These are phyloP conservation scores for Cryphonectria naterciae DNA, from an alignment of 2,329 filamentous ascomycete species.

Conservation along the genomic window DNA sequence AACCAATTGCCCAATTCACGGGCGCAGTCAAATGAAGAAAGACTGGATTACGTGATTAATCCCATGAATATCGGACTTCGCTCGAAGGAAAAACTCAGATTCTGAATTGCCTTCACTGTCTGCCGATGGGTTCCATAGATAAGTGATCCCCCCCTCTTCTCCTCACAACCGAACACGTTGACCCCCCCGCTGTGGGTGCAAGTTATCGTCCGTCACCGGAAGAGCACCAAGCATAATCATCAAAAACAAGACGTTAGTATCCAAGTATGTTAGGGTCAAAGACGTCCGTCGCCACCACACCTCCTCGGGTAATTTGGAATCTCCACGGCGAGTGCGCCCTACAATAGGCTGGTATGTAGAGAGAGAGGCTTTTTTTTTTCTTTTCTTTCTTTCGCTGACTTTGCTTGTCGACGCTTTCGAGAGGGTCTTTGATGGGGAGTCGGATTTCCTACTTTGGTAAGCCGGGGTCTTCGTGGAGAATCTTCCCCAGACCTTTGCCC, in stretches of 20 bases:
- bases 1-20: background rate
- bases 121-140: background rate
- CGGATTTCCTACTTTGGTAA: conserved; percentile 11
- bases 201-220: conserved; percentile 3
- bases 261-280: background rate
- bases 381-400: too few relatives aligned
- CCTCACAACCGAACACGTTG: conserved; percentile 5
- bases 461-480: conserved; percentile 1
- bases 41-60: background rate
- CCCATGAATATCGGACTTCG: background rate
- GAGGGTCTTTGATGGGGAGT: background rate
- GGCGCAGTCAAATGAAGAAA: background rate
- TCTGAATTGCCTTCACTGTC: background rate
- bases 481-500: conserved; percentile 12
- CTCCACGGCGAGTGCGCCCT: background rate
- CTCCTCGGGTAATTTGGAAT: background rate
- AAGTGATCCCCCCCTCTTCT: background rate
- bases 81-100: too few relatives aligned
- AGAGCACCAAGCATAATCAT: background rate
- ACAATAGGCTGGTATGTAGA: too few relatives aligned
- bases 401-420: background rate
- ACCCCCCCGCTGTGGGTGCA: background rate
- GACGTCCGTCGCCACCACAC: conserved; percentile 1
- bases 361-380: too few relatives aligned
- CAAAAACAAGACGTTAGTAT: background rate